Evolutionary conservation across 345 rosid genomes (phyloP), one percentile per base, ranked within the genome.

Genomic region (Mercurialis annua): DNA sequence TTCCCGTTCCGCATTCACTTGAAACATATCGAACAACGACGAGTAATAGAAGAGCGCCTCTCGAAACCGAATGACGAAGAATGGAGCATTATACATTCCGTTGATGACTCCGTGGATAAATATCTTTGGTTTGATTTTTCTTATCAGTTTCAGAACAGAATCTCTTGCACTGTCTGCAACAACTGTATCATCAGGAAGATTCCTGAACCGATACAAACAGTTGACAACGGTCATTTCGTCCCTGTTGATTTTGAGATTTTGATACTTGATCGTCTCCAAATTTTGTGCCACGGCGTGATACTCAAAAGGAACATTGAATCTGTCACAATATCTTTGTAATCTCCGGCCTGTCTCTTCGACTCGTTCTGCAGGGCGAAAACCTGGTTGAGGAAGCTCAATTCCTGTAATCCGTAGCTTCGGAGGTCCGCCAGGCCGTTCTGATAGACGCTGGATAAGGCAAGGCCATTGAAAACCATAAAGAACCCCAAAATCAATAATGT

Each of bases 21-120:
- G 90, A 64, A 71, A 84, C 86, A 88, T 85, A 49, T 90, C 97
- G 34, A 81, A 90, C 49, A 80, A 58, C 0, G 97, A 67, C 0
- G 97, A 88, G 86, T 64, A 90, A 61, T 85, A 81, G 81, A 81
- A 88, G 20, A 90, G 66, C 7, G 97, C 89, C 71, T 90, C 95
- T 31, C 78, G 69, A 65, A 88, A 88, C 65, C 97, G 72, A 1
- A 89, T 79, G 61, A 77, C 55, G 52, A 90, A 90, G 74, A 86
- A 90, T 0, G 97, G 95, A 0, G 90, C 86, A 21, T 80, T 88
- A 75, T 83, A 83, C 2, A 78, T 77, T 2, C 95, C 95, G 30
- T 86, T 90, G 2, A 69, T 50, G 24, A 76, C 82, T 15, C 92
- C 95, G 40, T 85, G 87, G 48, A 88, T 76, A 64, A 90, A 88